phyloP scores from a whole-genome alignment of 192 early-diverging fungal genomes.

The Podila clonocystis region DNA sequence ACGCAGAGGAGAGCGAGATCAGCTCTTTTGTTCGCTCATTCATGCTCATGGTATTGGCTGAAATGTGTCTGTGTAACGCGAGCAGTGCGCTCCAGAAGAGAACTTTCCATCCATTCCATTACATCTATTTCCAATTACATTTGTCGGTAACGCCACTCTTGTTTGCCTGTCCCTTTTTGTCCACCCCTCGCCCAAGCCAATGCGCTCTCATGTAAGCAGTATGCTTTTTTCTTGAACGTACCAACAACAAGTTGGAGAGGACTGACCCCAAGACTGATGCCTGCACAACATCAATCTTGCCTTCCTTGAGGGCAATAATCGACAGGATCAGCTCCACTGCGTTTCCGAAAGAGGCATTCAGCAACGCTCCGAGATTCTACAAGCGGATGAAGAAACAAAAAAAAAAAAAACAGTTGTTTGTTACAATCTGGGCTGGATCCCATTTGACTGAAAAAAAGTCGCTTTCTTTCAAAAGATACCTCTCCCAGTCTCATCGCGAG shows the following conservation, averaged over 20 bases:
- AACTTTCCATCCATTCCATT: no score
- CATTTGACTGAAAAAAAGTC: neutral
- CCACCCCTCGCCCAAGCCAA: no score
- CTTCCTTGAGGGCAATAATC: slow-evolving; percentile 82
- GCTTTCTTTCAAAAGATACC: slow-evolving; percentile 1
- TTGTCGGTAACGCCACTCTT: no score
- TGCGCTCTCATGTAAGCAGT: no score
- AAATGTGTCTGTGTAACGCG: no score
- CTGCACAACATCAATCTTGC: slow-evolving; percentile 85
- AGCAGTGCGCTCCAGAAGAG: no score
- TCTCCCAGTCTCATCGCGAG: slow-evolving; percentile 60
- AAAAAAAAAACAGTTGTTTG: neutral
- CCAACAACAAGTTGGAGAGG: slow-evolving; percentile 87
- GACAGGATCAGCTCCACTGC: slow-evolving; percentile 88
- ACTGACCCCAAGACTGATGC: slow-evolving; percentile 91
- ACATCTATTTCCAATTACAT: no score
- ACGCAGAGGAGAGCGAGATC: neutral
- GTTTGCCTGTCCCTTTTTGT: no score
- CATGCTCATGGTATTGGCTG: no score
- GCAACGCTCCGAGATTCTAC: slow-evolving; percentile 82
- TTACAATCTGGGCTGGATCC: neutral
- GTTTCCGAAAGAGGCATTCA: slow-evolving; percentile 85
- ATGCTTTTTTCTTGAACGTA: slow-evolving; percentile 2
- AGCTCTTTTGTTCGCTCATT: no score
- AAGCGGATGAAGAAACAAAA: neutral